phyloP scores from a whole-genome alignment of 2,329 filamentous ascomycete genomes.

The Aspergillus sp. region DNA sequence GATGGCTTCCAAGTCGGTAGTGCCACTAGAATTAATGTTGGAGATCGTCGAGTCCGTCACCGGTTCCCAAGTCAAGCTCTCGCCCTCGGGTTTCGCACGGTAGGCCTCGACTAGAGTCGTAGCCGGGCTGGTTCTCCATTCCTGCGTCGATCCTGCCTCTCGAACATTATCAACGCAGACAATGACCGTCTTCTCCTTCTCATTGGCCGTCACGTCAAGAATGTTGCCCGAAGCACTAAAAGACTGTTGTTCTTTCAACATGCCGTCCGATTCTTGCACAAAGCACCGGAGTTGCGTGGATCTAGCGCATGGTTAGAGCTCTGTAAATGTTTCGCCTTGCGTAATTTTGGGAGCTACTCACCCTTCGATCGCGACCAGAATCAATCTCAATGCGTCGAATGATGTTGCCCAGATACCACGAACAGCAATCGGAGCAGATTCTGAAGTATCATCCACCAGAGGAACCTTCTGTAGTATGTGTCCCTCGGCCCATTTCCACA shows the following conservation, averaged over 20 bases:
- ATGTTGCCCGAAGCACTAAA: constrained; percentile 64
- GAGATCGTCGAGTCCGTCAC: constrained; percentile 19
- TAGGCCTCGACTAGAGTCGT: constrained; percentile 33
- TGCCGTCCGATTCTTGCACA: constrained; percentile 51
- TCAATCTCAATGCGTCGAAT: constrained; percentile 24
- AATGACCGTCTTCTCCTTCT: constrained; percentile 35
- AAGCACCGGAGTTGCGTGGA: constrained; percentile 67
- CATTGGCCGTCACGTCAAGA: constrained; percentile 53
- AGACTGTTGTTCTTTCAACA: constrained; percentile 51
- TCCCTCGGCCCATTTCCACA: constrained; percentile 74
- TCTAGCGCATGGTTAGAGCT: constrained; percentile 53
- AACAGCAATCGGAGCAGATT: constrained; percentile 43
- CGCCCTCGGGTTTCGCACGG: constrained; percentile 18
- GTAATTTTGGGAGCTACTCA: constrained; percentile 36
- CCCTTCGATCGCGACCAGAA: constrained; percentile 60
- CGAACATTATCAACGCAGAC: constrained; percentile 58
- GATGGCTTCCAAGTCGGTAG: constrained; percentile 23
- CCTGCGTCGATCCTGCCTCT: constrained; percentile 49
- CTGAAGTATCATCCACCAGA: constrained; percentile 21
- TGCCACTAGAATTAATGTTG: constrained; percentile 32
- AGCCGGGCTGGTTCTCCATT: constrained; percentile 27
- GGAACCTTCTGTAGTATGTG: constrained; percentile 32
- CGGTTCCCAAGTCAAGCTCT: constrained; percentile 27
- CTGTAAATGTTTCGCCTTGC: background rate
- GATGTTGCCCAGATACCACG: constrained; percentile 51